Conservation (phyloP, 768 basidiomycete species). For the Hebeloma cylindrosporum region DNA sequence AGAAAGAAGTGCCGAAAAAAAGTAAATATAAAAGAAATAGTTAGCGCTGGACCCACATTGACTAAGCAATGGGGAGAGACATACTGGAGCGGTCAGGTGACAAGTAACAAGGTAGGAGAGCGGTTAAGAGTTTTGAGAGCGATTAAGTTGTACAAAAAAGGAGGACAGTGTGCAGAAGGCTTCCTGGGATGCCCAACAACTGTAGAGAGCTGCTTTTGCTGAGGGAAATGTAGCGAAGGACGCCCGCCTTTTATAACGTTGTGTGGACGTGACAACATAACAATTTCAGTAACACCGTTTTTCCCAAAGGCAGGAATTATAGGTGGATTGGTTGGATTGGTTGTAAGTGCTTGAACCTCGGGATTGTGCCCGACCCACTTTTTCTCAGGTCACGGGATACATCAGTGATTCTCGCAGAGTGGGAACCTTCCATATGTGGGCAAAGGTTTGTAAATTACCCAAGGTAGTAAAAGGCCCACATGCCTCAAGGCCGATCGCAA, state of each 20-base stretch:
- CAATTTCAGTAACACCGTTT: background rate
- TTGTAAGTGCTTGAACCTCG: conserved; percentile 2
- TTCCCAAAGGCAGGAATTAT: background rate
- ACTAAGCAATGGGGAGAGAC: background rate
- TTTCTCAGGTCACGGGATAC: conserved; percentile 7
- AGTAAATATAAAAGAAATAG: background rate
- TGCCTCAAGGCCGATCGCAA: background rate
- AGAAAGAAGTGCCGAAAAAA: background rate
- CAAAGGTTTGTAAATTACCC: background rate
- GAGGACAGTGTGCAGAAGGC: background rate
- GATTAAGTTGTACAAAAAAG: background rate
- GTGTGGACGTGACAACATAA: background rate
- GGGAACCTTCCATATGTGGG: background rate
- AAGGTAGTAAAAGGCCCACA: background rate
- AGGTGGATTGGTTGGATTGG: background rate
- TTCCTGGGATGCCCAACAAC: background rate
- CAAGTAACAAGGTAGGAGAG: no score
- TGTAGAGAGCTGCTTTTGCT: background rate
- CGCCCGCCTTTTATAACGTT: background rate
- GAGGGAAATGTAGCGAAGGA: background rate
- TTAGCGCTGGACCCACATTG: conserved; percentile 1
- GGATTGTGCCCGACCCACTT: conserved; percentile 32
- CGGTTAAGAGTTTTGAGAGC: background rate
- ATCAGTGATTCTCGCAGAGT: conserved; percentile 1
- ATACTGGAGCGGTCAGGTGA: conserved; percentile 3